These are phyloP conservation scores for Suillus subalutaceus DNA, from an alignment of 768 basidiomycete species.

Conservation along the genomic window DNA sequence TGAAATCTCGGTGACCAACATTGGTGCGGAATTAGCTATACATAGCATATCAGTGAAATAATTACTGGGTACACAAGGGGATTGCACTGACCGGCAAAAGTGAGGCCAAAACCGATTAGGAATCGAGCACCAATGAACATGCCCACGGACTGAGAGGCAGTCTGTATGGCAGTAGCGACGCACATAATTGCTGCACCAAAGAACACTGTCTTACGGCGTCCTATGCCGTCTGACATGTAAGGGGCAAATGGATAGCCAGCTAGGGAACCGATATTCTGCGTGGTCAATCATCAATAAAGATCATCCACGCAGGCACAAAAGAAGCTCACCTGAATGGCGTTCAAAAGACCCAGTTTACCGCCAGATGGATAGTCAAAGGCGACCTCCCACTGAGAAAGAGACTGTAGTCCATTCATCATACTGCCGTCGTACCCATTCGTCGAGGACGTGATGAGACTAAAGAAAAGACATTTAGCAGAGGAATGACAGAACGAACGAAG, in stretches of 20 bases:
- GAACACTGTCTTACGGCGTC: constrained; percentile 67
- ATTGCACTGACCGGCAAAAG: constrained; percentile 56
- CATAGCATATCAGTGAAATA: constrained; percentile 13
- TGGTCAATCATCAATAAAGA: neutral
- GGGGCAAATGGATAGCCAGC: constrained; percentile 73
- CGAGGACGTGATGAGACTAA: constrained; percentile 72
- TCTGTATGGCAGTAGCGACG: constrained; percentile 67
- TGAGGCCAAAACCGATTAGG: constrained; percentile 76
- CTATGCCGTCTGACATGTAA: constrained; percentile 71
- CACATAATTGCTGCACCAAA: constrained; percentile 75
- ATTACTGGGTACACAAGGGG: constrained; percentile 1
- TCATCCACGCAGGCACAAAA: neutral
- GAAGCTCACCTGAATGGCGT: constrained; percentile 65
- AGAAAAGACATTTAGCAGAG: constrained; percentile 9
- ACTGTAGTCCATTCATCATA: constrained; percentile 83
- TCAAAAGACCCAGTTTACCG: constrained; percentile 65
- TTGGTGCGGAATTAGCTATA: constrained; percentile 71
- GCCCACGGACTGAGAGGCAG: constrained; percentile 67
- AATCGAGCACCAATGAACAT: constrained; percentile 86
- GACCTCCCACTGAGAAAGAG: constrained; percentile 59
- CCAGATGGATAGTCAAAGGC: constrained; percentile 65
- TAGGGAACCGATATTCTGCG: constrained; percentile 68
- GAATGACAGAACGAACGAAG: neutral
- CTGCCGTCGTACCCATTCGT: constrained; percentile 78
- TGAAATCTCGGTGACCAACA: constrained; percentile 84